Conservation (phyloP, 2,329 filamentous ascomycete species). For the Parasarocladium wereldwijsianum region DNA sequence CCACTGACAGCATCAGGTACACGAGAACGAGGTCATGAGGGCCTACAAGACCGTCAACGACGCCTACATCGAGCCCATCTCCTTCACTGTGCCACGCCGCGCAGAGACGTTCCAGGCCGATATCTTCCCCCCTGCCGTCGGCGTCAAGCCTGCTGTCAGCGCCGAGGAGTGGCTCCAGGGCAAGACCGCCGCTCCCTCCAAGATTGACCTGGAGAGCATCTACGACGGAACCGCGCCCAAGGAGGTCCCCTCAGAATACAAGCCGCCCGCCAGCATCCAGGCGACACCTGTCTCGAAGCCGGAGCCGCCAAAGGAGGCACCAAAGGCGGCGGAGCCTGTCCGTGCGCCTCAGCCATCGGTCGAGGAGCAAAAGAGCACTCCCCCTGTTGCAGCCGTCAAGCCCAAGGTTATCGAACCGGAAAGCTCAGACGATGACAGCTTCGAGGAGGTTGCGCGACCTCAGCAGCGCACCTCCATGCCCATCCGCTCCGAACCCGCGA, state of each 20-base stretch:
- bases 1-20: slow-evolving; percentile 40
- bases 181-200: slow-evolving; percentile 70
- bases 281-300: slow-evolving; percentile 27
- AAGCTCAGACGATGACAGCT: slow-evolving; percentile 52
- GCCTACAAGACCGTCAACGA: slow-evolving; percentile 98
- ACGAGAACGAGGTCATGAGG: slow-evolving; percentile 92
- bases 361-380: slow-evolving; percentile 75
- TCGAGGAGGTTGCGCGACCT: slow-evolving; percentile 73
- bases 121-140: slow-evolving; percentile 79
- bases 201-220: slow-evolving; percentile 84
- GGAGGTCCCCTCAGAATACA: slow-evolving; percentile 59
- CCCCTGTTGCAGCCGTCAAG: slow-evolving; percentile 71
- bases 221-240: slow-evolving; percentile 74
- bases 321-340: slow-evolving; percentile 38
- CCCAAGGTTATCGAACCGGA: slow-evolving; percentile 54
- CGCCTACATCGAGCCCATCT: slow-evolving; percentile 85
- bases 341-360: slow-evolving; percentile 48
- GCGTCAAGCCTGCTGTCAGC: slow-evolving; percentile 66
- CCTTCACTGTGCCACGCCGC: slow-evolving; percentile 88
- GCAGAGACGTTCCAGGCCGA: slow-evolving; percentile 94
- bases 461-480: slow-evolving; percentile 40
- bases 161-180: slow-evolving; percentile 75
- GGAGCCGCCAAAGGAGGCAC: slow-evolving; percentile 18
- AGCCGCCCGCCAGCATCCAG: slow-evolving; percentile 29
- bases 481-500: slow-evolving; percentile 22